Evolutionary conservation across 345 rosid genomes (phyloP), one percentile per base, ranked within the genome.

Genomic region (Eucalyptus victrix): DNA sequence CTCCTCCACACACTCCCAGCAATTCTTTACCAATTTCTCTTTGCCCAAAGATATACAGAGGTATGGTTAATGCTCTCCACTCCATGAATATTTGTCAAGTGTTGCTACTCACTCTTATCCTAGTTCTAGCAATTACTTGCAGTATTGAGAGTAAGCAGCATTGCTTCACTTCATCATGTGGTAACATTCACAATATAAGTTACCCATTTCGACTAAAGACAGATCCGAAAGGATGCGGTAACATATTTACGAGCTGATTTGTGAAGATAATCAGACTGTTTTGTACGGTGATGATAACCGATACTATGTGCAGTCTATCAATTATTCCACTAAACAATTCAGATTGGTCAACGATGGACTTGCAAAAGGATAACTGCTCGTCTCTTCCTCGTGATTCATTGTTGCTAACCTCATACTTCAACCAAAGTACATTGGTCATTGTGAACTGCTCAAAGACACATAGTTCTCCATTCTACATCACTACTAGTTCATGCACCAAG

Each of bases 201-300:
- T 1, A 32, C 6, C 80, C 23, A 4, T 67, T 67, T 67, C 80
- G 42, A 32, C 3, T 67, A 3, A 67, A 67, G 2, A 67, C 23
- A 0, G 23, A 67, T 9, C 24, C 23, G 0, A 8, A 32, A 13
- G 23, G 23, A 67, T 67, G 80, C 3, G 10, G 10, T 44, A 9
- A 1, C 10, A 44, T 44, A 1, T 2, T 44, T 1, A 8, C 10
- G 47, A 44, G 47, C 47, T 44, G 47, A 44, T 44, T 44, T 44
- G 47, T 44, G 47, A 44, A 44, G 47, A 44, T 44, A 44, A 44
- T 44, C 47, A 1, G 10, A 0, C 47, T 44, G 3, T 44, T 44
- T 2, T 0, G 1, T 8, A 9, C 10, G 1, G 1, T 44, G 1
- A 44, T 8, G 10, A 44, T 44, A 3, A 1, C 0, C 3, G 47